phyloP scores from a whole-genome alignment of 2,329 filamentous ascomycete species.

The Ambrosiella cleistominuta region DNA sequence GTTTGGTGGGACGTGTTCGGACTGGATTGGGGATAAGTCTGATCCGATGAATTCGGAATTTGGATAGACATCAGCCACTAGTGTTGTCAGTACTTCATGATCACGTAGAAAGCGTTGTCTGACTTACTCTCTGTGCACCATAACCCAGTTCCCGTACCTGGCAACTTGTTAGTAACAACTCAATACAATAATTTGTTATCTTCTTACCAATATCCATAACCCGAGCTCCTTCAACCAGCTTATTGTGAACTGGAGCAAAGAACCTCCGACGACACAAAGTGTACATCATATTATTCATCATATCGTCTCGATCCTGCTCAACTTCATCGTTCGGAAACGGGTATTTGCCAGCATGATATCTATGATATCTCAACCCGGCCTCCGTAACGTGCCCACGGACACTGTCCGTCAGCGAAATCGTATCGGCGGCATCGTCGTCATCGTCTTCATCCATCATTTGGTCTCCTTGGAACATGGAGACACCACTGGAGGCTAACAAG shows the following conservation, averaged over 20 bases:
- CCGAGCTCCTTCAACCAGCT: constrained; percentile 20
- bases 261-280: constrained; percentile 25
- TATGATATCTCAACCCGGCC: constrained; percentile 27
- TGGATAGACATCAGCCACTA: constrained; percentile 32
- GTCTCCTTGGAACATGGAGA: too few species aligned
- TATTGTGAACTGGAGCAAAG: constrained; percentile 26
- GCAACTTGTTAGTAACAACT: background rate
- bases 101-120: constrained; percentile 16
- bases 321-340: constrained; percentile 27
- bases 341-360: constrained; percentile 24
- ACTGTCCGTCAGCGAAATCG: constrained; percentile 25
- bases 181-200: background rate
- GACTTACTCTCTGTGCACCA: constrained; percentile 33
- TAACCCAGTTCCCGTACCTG: constrained; percentile 33
- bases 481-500: too few species aligned
- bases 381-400: constrained; percentile 27
- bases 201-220: constrained; percentile 30
- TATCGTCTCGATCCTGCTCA: constrained; percentile 26
- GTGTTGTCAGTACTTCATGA: constrained; percentile 33
- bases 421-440: constrained; percentile 16
- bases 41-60: constrained; percentile 28
- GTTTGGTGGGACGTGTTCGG: constrained; percentile 32
- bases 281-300: constrained; percentile 25
- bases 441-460: background rate
- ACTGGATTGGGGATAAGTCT: constrained; percentile 35